These are phyloP conservation scores for Trichoderma virens DNA, from an alignment of 495 filamentous ascomycete species.

Conservation along the genomic window DNA sequence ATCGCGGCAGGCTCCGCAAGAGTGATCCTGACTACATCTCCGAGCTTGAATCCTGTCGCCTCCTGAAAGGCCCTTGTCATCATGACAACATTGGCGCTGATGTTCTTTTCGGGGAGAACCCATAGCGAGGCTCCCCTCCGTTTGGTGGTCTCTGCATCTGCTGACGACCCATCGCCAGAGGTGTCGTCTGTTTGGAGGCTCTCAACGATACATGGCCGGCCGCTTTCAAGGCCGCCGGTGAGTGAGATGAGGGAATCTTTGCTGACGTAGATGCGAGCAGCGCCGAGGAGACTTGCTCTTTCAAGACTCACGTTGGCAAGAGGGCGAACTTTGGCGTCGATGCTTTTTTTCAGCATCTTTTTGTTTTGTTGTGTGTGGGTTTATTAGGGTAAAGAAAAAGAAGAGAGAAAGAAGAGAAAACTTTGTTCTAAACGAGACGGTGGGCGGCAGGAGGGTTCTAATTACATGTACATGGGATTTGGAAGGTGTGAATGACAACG, in stretches of 20 bases:
- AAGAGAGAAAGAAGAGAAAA: not conserved
- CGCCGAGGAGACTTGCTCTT: constrained; percentile 16
- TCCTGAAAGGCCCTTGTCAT: constrained; percentile 59
- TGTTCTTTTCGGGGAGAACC: constrained; percentile 52
- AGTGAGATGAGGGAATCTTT: constrained; percentile 53
- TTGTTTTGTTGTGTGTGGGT: not conserved
- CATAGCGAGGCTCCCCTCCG: constrained; percentile 56
- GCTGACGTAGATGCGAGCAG: constrained; percentile 61
- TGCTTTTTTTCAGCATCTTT: constrained; percentile 6
- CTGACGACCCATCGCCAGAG: constrained; percentile 13
- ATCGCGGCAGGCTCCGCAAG: constrained; percentile 22
- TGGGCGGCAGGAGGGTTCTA: not conserved
- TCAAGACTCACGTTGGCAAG: constrained; percentile 11
- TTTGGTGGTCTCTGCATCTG: not conserved
- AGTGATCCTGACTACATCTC: constrained; percentile 51
- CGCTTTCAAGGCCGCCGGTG: constrained; percentile 45
- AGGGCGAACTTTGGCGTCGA: constrained; percentile 11
- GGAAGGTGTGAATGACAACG: not conserved
- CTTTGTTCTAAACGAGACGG: not conserved
- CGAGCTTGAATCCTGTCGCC: constrained; percentile 55
- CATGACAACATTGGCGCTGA: constrained; percentile 18
- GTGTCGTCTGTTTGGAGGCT: constrained; percentile 25
- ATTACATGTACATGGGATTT: not conserved
- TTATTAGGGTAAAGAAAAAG: not conserved
- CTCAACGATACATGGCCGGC: constrained; percentile 49